Evolutionary conservation across 805 yeast genomes (phyloP), one percentile per base, ranked within the genome.

Genomic region (Metschnikowia chrysomelidarum): DNA sequence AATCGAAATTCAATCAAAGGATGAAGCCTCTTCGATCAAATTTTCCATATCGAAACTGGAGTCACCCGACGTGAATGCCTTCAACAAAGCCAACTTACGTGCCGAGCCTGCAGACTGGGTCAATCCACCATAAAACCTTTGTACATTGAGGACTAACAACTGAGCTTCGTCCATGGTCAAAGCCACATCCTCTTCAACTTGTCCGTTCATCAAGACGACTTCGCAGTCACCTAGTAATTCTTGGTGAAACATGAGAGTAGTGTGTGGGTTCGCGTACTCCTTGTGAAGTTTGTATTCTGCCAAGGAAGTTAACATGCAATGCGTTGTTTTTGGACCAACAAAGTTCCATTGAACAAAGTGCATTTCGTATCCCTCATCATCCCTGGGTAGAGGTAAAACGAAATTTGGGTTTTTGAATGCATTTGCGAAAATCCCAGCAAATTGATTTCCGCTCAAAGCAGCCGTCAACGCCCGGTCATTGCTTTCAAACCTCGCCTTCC

Each of bases 271-370:
- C 7, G 98, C 96, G 60, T 71, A 93, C 55, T 91, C 97, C 37
- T 76, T 78, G 54, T 91, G 96, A 19, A 88, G 71, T 59, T 91
- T 88, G 62, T 78, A 93, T 61, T 93, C 98, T 2, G 93, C 89
- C 45, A 93, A 71, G 0, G 96, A 80, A 2, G 98, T 93, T 50
- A 93, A 69, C 74, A 93, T 73, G 55, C 95, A 87, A 62, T 93
- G 96, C 1, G 86, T 70, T 2, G 97, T 89, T 26, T 78, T 50
- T 11, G 85, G 81, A 1, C 91, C 95, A 10, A 83, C 89, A 57
- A 87, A 86, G 13, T 78, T 71, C 98, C 98, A 93, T 63, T 93
- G 98, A 15, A 89, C 78, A 57, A 83, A 87, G 55, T 93, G 97
- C 63, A 93, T 72, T 62, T 93, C 98, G 52, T 69, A 63, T 40